Conservation (phyloP, 371 early-diverging fungal genomes). For the Dichotomocladium elegans region DNA sequence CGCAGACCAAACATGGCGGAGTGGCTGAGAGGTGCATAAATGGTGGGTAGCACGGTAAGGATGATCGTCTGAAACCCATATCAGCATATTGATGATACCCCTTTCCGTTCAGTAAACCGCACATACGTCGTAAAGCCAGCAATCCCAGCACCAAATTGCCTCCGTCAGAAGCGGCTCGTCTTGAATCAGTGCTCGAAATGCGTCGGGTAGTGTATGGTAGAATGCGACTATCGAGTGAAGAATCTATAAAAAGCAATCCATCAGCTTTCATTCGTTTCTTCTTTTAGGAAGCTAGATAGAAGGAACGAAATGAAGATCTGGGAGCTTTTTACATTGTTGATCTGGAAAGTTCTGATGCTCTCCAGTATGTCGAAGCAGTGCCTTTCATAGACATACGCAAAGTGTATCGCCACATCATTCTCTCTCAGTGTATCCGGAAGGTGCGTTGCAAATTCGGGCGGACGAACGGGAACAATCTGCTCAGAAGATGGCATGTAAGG, state of each 20-base stretch:
- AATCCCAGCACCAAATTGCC: conserved; percentile 53
- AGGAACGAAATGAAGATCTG: no score
- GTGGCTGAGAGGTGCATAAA: conserved; percentile 25
- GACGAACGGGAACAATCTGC: no score
- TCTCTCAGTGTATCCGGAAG: not conserved
- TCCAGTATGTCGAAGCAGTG: conserved; percentile 13
- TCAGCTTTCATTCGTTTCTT: no score
- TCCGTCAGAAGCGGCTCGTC: conserved; percentile 32
- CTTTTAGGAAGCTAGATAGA: no score
- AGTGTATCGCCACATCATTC: not conserved
- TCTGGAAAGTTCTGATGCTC: not conserved
- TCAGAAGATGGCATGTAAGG: no score
- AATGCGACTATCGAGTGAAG: conserved; percentile 9
- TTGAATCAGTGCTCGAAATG: conserved; percentile 12
- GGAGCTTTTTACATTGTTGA: not conserved
- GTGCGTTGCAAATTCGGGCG: no score
- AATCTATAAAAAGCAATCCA: conserved; percentile 7
- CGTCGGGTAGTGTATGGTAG: conserved; percentile 22
- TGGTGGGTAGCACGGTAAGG: conserved; percentile 29
- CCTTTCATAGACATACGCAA: conserved; percentile 3
- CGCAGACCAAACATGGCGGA: conserved; percentile 28
- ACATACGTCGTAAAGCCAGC: conserved; percentile 48
- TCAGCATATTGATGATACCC: no score
- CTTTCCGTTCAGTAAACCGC: no score
- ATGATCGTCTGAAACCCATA: conserved; percentile 37